Percentiles rank a stretch among this genome's conserved stretches.
phyloP scores from a whole-genome alignment of 2,329 filamentous ascomycete species.

The Thelonectria rubi region DNA sequence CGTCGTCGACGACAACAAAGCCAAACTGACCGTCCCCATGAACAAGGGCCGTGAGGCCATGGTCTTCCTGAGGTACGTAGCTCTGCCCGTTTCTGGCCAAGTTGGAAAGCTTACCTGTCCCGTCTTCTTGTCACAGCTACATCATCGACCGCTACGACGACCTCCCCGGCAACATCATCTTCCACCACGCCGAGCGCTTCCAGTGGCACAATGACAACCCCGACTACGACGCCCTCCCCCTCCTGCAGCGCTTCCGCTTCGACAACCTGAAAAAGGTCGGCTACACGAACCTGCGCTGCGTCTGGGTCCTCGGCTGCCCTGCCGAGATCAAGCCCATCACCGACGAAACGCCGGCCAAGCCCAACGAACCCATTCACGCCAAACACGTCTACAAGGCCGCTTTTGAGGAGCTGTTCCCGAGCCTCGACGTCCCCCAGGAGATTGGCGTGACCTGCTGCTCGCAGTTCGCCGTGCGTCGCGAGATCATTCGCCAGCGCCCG shows the following conservation, averaged over 20 bases:
- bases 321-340: slow-evolving; percentile 54
- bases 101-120: slow-evolving; percentile 13
- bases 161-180: slow-evolving; percentile 56
- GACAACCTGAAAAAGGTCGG: slow-evolving; percentile 61
- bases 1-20: slow-evolving; percentile 59
- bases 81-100: not conserved
- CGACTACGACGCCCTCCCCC: slow-evolving; percentile 62
- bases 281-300: slow-evolving; percentile 70
- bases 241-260: slow-evolving; percentile 58
- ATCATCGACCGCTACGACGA: slow-evolving; percentile 59
- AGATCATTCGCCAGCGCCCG: slow-evolving; percentile 59
- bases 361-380: slow-evolving; percentile 48
- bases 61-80: slow-evolving; percentile 57
- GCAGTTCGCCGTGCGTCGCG: slow-evolving; percentile 69
- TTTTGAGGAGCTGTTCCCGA: slow-evolving; percentile 54
- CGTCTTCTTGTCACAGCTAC: slow-evolving; percentile 44
- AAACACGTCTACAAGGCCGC: slow-evolving; percentile 53
- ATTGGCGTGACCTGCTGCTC: slow-evolving; percentile 70
- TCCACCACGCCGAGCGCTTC: slow-evolving; percentile 59
- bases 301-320: slow-evolving; percentile 65
- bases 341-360: slow-evolving; percentile 49
- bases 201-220: slow-evolving; percentile 65
- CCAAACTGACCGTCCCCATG: slow-evolving; percentile 56
- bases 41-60: slow-evolving; percentile 64
- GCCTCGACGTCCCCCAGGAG: slow-evolving; percentile 54